These are phyloP conservation scores for Chernovozyma sophiae-reginae DNA, from an alignment of 1,139 yeast species.

Conservation along the genomic window DNA sequence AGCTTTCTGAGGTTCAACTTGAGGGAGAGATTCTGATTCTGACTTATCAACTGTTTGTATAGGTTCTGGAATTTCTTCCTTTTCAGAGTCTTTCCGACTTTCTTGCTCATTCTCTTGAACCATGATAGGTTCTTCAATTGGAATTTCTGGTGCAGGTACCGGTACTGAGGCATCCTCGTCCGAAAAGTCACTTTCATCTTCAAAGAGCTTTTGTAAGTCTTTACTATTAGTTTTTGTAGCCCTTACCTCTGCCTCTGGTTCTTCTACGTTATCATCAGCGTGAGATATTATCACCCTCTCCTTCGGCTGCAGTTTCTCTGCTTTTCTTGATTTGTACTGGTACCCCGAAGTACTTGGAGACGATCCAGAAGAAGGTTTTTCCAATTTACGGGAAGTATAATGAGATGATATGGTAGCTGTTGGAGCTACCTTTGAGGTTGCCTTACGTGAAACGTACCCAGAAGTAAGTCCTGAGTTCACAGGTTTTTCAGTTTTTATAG, in stretches of 20 bases:
- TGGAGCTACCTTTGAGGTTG: constrained; percentile 1
- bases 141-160: not conserved
- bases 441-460: constrained; percentile 10
- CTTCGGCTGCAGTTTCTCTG: constrained; percentile 25
- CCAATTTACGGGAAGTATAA: constrained; percentile 3
- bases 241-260: constrained; percentile 7
- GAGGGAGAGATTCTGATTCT: not conserved
- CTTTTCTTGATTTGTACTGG: constrained; percentile 39
- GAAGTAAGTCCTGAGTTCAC: constrained; percentile 7
- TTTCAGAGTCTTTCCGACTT: too few species aligned
- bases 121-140: not conserved
- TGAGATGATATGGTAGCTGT: constrained; percentile 3
- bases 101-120: not conserved
- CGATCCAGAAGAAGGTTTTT: not conserved
- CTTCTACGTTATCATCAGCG: constrained; percentile 15
- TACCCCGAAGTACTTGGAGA: constrained; percentile 13
- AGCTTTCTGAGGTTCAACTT: not conserved
- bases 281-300: constrained; percentile 35
- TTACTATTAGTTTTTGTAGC: constrained; percentile 6
- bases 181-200: constrained; percentile 8
- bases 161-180: constrained; percentile 2
- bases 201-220: constrained; percentile 7
- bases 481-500: not conserved
- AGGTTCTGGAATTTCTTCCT: not conserved
- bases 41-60: not conserved